Evolutionary conservation across 306 rosid species (phyloP).

Genomic region (Trifolium pratense): DNA sequence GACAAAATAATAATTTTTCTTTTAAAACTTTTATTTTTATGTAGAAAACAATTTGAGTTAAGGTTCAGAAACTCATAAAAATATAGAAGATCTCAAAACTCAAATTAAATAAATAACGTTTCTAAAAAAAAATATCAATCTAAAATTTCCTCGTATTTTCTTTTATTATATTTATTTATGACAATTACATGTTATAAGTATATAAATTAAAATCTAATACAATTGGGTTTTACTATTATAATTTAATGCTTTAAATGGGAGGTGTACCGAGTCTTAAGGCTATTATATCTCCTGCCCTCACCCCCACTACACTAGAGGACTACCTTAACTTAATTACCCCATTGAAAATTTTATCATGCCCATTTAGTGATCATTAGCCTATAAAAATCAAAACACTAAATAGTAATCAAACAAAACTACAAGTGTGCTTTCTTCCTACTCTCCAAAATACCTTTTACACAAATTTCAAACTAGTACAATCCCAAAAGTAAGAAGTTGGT

Average conservation of each 20-base stretch:
- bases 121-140: no score
- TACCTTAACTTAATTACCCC: not conserved
- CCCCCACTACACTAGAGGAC: slow-evolving; percentile 4
- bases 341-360: not conserved
- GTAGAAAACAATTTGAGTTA: no score
- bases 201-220: not conserved
- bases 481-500: slow-evolving; percentile 60
- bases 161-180: not conserved
- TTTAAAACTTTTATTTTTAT: no score
- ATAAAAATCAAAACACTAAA: not conserved
- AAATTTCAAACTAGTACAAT: slow-evolving; percentile 48
- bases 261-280: not conserved
- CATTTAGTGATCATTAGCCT: not conserved
- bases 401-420: not conserved
- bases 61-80: no score
- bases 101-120: no score
- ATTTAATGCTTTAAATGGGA: not conserved
- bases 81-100: no score
- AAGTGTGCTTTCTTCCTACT: slow-evolving; percentile 39
- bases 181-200: no score
- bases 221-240: no score
- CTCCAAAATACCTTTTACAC: slow-evolving; percentile 42
- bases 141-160: not conserved
- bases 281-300: not conserved
- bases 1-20: no score